Conservation (phyloP, 1,284 basidiomycete species). For the Moniliophthora roreri region DNA sequence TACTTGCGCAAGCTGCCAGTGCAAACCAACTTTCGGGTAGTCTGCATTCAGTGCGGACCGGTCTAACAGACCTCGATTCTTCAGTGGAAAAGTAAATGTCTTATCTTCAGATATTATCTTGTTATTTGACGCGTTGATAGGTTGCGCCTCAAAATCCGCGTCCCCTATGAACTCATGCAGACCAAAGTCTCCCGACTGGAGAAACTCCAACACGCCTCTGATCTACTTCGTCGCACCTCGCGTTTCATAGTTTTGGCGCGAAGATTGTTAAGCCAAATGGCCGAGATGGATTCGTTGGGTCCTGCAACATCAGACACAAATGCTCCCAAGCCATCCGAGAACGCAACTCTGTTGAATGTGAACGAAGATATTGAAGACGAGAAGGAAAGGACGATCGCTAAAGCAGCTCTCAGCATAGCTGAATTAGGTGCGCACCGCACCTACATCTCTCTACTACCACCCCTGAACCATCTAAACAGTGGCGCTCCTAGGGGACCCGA, state of each 20-base stretch:
- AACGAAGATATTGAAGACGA: conserved; percentile 63
- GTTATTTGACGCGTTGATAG: conserved; percentile 36
- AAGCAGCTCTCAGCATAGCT: conserved; percentile 87
- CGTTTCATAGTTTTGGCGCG: conserved; percentile 82
- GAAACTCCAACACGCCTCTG: conserved; percentile 77
- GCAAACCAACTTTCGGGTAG: conserved; percentile 65
- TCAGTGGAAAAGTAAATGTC: conserved; percentile 71
- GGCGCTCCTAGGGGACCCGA: conserved; percentile 36
- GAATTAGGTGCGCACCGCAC: conserved; percentile 67
- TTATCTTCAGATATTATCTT: conserved; percentile 16
- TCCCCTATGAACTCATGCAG: conserved; percentile 76
- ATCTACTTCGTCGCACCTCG: conserved; percentile 78
- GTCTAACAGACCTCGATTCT: conserved; percentile 65
- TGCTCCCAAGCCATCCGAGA: conserved; percentile 14
- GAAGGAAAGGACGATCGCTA: conserved; percentile 82
- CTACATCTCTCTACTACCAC: background rate
- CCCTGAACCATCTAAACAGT: conserved; percentile 24
- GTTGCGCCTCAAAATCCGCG: conserved; percentile 80
- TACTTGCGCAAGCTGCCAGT: conserved; percentile 71
- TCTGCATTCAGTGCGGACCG: conserved; percentile 59
- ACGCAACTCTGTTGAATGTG: conserved; percentile 4
- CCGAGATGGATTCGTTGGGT: conserved; percentile 48
- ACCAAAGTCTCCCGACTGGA: conserved; percentile 70
- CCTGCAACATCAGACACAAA: conserved; percentile 19
- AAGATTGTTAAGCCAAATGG: conserved; percentile 80